These are phyloP conservation scores for Rhizopogon parksii DNA, from an alignment of 1,284 basidiomycete species.

Conservation along the genomic window DNA sequence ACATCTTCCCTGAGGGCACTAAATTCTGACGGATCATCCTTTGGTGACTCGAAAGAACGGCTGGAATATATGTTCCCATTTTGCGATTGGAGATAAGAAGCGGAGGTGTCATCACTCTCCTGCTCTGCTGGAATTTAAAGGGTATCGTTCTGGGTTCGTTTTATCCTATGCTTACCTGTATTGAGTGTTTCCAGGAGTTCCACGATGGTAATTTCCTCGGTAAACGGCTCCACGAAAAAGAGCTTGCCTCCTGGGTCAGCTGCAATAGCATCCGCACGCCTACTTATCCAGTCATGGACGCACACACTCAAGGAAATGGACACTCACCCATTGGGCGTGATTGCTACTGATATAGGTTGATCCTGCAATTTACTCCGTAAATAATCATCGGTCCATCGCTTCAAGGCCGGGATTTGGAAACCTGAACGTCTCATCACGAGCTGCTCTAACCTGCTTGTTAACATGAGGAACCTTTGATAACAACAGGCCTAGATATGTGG, in stretches of 20 bases:
- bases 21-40: constrained; percentile 50
- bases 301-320: not conserved
- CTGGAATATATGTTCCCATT: constrained; percentile 77
- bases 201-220: constrained; percentile 60
- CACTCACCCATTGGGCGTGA: constrained; percentile 77
- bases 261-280: constrained; percentile 75
- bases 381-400: constrained; percentile 60
- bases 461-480: constrained; percentile 56
- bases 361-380: constrained; percentile 50
- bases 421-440: constrained; percentile 25
- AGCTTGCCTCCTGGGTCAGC: constrained; percentile 43
- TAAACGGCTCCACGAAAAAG: constrained; percentile 77
- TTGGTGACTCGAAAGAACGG: constrained; percentile 32
- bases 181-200: constrained; percentile 47
- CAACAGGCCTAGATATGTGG: constrained; percentile 68
- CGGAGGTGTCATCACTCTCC: constrained; percentile 22
- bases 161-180: constrained; percentile 22
- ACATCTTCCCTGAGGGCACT: constrained; percentile 54
- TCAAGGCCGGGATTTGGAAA: constrained; percentile 34
- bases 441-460: not conserved
- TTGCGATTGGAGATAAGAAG: constrained; percentile 82
- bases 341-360: constrained; percentile 60
- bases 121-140: constrained; percentile 1
- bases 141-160: not conserved
- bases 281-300: constrained; percentile 28